Conservation (phyloP, 768 basidiomycete species). For the Xerocomus potaroensis region DNA sequence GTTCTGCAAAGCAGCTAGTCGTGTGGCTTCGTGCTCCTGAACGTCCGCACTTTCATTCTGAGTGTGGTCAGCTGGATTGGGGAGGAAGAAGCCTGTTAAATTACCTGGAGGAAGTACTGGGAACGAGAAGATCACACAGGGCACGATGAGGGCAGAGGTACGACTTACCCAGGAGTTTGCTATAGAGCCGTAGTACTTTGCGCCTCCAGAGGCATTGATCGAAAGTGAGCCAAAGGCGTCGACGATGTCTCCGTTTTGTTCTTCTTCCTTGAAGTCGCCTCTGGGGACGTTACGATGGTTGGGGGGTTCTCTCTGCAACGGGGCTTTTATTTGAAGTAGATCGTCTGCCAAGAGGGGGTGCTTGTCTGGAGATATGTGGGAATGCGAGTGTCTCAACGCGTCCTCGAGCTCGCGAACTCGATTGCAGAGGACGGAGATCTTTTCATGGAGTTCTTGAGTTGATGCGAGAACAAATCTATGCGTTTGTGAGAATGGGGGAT, state of each 20-base stretch:
- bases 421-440: constrained; percentile 67
- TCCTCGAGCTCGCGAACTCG: constrained; percentile 80
- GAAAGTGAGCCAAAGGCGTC: constrained; percentile 80
- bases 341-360: constrained; percentile 73
- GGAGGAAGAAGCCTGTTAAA: neutral
- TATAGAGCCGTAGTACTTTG: constrained; percentile 72
- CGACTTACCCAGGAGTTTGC: constrained; percentile 67
- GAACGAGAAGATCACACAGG: constrained; percentile 36
- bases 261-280: constrained; percentile 54
- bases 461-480: constrained; percentile 73
- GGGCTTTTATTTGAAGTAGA: constrained; percentile 69
- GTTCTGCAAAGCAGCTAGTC: constrained; percentile 45
- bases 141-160: neutral
- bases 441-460: constrained; percentile 78
- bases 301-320: constrained; percentile 63
- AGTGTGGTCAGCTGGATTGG: constrained; percentile 8
- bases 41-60: constrained; percentile 62
- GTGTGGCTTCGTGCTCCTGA: constrained; percentile 44
- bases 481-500: neutral
- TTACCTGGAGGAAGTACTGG: constrained; percentile 74
- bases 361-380: constrained; percentile 49
- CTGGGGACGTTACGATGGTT: constrained; percentile 36
- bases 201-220: constrained; percentile 64
- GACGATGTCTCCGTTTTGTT: constrained; percentile 60
- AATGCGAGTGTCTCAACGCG: constrained; percentile 56